A percentile compares a stretch with the other conserved stretches of the same genome.
Evolutionary conservation across 2,329 filamentous ascomycete genomes (phyloP).

Genomic region (Ophiosphaerella narmari): DNA sequence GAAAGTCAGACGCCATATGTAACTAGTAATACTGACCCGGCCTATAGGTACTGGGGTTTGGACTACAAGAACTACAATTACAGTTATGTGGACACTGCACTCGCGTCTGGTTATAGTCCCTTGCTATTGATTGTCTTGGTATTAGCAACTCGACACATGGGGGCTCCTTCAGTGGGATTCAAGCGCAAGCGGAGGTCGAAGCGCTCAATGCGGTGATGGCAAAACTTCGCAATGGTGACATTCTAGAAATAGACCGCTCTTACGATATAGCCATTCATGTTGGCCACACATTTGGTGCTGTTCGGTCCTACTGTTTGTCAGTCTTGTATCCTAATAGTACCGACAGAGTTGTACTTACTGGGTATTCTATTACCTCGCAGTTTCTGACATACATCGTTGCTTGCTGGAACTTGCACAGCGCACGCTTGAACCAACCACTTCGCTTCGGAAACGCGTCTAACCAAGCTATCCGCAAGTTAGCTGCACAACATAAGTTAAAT

Average conservation of each 20-base stretch:
- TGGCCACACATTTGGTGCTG: constrained; percentile 68
- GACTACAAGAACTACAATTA: constrained; percentile 64
- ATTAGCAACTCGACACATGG: constrained; percentile 63
- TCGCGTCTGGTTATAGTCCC: constrained; percentile 61
- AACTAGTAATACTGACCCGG: background rate
- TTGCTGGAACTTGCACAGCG: constrained; percentile 55
- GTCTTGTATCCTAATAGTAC: constrained; percentile 58
- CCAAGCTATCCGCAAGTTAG: constrained; percentile 8
- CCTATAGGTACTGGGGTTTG: constrained; percentile 64
- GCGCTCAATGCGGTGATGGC: constrained; percentile 61
- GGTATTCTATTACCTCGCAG: constrained; percentile 57
- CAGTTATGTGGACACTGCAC: constrained; percentile 63
- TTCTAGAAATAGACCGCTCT: constrained; percentile 48
- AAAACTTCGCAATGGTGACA: constrained; percentile 52
- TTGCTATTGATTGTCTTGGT: constrained; percentile 66
- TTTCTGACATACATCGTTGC: constrained; percentile 53
- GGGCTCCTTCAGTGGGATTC: constrained; percentile 64
- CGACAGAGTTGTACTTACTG: constrained; percentile 65
- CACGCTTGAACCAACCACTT: constrained; percentile 49
- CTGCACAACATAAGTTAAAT: constrained; percentile 13
- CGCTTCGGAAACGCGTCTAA: constrained; percentile 43
- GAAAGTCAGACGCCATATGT: background rate
- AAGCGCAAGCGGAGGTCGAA: constrained; percentile 62
- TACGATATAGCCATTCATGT: constrained; percentile 60
- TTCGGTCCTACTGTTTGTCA: constrained; percentile 61